These are phyloP conservation scores for Lactifluus piperatus DNA, from an alignment of 768 basidiomycete species.

Conservation along the genomic window DNA sequence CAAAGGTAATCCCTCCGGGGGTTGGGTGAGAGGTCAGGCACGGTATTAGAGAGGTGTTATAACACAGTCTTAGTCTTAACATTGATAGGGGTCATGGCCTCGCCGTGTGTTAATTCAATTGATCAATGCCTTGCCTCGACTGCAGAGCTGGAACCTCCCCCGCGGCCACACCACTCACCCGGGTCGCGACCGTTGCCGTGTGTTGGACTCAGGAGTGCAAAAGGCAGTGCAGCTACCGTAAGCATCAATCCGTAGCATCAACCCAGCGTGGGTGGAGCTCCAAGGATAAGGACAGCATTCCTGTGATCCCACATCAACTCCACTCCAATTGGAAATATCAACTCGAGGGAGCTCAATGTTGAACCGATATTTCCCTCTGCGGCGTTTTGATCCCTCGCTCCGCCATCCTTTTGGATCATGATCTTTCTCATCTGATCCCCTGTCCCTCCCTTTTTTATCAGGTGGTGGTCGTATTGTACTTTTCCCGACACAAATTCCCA, in stretches of 20 bases:
- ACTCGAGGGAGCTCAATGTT: neutral
- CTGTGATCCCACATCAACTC: neutral
- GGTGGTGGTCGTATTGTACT: constrained; percentile 3
- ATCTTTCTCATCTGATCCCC: constrained; percentile 3
- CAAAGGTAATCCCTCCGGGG: neutral
- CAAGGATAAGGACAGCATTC: neutral
- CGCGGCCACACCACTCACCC: neutral
- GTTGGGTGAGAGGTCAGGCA: constrained; percentile 8
- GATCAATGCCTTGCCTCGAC: too few species aligned
- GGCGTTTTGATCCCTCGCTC: neutral
- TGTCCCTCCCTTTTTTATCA: neutral
- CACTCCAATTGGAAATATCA: neutral
- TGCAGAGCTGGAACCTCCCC: too few species aligned
- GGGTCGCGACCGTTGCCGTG: neutral
- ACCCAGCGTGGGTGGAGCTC: neutral
- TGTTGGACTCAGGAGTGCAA: too few species aligned
- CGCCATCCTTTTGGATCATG: neutral
- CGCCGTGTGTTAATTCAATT: too few species aligned
- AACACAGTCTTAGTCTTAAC: neutral
- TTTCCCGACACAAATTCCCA: too few species aligned
- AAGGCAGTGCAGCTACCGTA: neutral
- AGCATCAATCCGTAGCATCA: constrained; percentile 4
- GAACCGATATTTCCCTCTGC: neutral
- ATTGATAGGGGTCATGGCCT: constrained; percentile 9
- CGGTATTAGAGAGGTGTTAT: constrained; percentile 1